These are phyloP conservation scores for Pyricularia sp. DNA, from an alignment of 2,329 filamentous ascomycete genomes.

Conservation along the genomic window DNA sequence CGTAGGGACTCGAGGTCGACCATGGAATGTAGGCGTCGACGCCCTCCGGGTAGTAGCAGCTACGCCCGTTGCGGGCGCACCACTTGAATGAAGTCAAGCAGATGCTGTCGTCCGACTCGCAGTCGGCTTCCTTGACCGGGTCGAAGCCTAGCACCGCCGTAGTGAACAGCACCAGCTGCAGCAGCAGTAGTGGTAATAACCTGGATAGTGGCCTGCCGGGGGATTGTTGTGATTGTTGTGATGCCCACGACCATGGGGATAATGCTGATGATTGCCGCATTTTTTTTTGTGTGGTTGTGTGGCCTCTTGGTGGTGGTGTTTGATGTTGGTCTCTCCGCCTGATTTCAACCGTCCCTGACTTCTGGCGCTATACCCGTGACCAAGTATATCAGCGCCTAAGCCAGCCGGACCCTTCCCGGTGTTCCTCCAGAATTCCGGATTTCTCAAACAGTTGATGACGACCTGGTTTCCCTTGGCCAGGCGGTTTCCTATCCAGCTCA, in stretches of 20 bases:
- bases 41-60: constrained; percentile 1
- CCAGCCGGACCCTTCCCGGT: neutral
- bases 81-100: constrained; percentile 5
- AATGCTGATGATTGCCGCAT: neutral
- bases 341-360: neutral
- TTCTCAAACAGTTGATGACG: neutral
- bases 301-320: neutral
- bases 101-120: constrained; percentile 1
- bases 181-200: neutral
- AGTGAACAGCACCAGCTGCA: neutral
- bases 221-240: neutral
- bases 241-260: neutral
- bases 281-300: neutral
- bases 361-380: neutral
- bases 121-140: constrained; percentile 3
- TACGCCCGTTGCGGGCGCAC: neutral
- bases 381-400: neutral
- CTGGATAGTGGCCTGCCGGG: neutral
- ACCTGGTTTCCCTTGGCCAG: neutral
- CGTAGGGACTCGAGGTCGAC: constrained; percentile 1
- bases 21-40: constrained; percentile 1
- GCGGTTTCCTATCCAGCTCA: neutral
- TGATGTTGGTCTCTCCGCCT: neutral
- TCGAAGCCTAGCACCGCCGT: neutral
- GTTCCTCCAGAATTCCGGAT: neutral